Percentiles rank a stretch among this genome's conserved stretches.
Conservation (phyloP, 352 stramenopile species). For the Sclerospora graminicola region DNA sequence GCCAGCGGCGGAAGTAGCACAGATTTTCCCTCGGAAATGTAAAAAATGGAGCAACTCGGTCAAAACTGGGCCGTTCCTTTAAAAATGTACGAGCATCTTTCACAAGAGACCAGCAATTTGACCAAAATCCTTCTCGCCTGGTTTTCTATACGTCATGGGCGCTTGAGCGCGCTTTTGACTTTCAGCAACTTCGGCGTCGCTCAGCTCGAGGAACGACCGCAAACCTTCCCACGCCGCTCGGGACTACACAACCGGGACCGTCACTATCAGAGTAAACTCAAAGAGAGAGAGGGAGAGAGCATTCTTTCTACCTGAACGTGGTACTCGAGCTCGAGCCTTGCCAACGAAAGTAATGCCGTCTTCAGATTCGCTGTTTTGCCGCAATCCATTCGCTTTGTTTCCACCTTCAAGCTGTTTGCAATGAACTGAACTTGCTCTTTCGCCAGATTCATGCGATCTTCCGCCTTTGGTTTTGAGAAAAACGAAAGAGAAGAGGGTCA, state of each 20-base stretch:
- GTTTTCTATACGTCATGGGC: constrained; percentile 51
- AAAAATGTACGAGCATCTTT: constrained; percentile 8
- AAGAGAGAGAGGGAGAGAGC: background rate
- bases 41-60: constrained; percentile 4
- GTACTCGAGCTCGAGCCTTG: constrained; percentile 73
- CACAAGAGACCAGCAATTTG: constrained; percentile 67
- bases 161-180: constrained; percentile 40
- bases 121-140: constrained; percentile 51
- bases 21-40: constrained; percentile 21
- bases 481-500: background rate
- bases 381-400: constrained; percentile 75
- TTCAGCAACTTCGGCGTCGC: constrained; percentile 41
- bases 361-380: constrained; percentile 74
- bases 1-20: background rate
- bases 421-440: constrained; percentile 86
- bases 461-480: too few relatives aligned
- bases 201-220: constrained; percentile 49
- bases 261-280: constrained; percentile 3
- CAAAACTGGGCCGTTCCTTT: constrained; percentile 8
- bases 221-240: constrained; percentile 64
- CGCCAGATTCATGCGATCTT: constrained; percentile 81
- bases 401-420: constrained; percentile 75
- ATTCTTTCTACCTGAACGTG: constrained; percentile 50
- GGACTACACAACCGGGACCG: constrained; percentile 24
- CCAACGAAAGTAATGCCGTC: constrained; percentile 60